Percentiles rank a stretch among this genome's conserved stretches.
These are phyloP conservation scores for Aspergillus ellipticus DNA, from an alignment of 495 filamentous ascomycete species.

Conservation along the genomic window DNA sequence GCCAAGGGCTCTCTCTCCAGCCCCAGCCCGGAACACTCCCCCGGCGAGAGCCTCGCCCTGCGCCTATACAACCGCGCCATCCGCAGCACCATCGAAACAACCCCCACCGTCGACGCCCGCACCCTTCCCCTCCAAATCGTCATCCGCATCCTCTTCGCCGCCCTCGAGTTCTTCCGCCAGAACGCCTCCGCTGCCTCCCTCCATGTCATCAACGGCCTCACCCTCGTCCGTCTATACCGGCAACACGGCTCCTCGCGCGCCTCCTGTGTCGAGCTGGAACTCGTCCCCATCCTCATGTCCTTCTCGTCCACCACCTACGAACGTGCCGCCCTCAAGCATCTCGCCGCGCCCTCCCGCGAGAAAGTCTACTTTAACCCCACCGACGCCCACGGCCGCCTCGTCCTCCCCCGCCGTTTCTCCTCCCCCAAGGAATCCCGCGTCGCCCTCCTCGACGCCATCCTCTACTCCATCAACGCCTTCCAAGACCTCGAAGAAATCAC, in stretches of 20 bases:
- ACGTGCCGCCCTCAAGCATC: background rate
- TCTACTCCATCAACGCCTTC: constrained; percentile 5
- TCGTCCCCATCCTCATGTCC: constrained; percentile 15
- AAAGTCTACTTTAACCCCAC: constrained; percentile 12
- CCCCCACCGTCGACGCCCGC: background rate
- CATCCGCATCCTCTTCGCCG: constrained; percentile 17
- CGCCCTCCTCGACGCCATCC: constrained; percentile 18
- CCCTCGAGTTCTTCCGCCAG: constrained; percentile 21
- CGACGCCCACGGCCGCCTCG: constrained; percentile 1
- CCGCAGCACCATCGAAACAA: constrained; percentile 14
- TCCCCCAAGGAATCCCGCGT: constrained; percentile 13
- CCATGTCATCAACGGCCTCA: constrained; percentile 18
- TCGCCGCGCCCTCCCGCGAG: background rate
- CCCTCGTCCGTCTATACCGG: constrained; percentile 17
- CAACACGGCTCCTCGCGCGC: constrained; percentile 9
- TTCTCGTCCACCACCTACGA: constrained; percentile 17
- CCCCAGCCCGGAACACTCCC: background rate
- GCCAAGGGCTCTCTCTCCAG: background rate
- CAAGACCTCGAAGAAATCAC: background rate
- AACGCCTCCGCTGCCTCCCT: constrained; percentile 10
- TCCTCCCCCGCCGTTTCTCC: constrained; percentile 12
- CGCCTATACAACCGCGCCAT: constrained; percentile 17
- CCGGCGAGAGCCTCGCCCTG: background rate
- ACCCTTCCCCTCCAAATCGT: constrained; percentile 10
- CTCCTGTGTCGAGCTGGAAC: constrained; percentile 19